Evolutionary conservation across 495 filamentous ascomycete species (phyloP).

Genomic region (Tuber brumale): DNA sequence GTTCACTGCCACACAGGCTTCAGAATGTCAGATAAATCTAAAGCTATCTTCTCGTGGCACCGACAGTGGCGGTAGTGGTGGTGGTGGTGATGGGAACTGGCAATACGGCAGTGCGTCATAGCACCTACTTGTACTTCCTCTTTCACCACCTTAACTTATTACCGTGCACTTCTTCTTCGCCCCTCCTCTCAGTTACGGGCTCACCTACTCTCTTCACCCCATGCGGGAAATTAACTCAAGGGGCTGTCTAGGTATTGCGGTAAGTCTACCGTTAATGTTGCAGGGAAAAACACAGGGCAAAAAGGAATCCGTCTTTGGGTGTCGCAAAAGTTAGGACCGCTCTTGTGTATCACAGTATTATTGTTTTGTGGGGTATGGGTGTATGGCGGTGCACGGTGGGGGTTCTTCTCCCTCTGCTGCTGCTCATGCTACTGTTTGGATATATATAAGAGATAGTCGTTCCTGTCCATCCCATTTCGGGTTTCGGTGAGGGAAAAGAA

Average conservation of each 20-base stretch:
- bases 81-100: neutral
- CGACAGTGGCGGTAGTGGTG: neutral
- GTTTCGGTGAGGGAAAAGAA: neutral
- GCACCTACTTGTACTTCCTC: neutral
- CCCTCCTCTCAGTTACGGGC: slow-evolving; percentile 1
- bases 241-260: neutral
- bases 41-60: neutral
- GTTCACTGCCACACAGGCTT: neutral
- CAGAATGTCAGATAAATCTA: neutral
- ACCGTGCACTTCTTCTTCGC: neutral
- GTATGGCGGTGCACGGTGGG: neutral
- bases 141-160: neutral
- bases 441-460: neutral
- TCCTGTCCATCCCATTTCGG: neutral
- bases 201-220: neutral
- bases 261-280: neutral
- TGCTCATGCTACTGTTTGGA: neutral
- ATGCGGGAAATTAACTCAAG: slow-evolving; percentile 1
- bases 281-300: neutral
- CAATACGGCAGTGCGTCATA: neutral
- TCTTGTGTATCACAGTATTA: neutral
- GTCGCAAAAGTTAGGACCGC: neutral
- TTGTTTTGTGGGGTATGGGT: neutral
- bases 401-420: neutral
- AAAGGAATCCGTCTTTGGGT: neutral